phyloP scores from a whole-genome alignment of 1,284 basidiomycete genomes.

The Rugosomyces carneus region DNA sequence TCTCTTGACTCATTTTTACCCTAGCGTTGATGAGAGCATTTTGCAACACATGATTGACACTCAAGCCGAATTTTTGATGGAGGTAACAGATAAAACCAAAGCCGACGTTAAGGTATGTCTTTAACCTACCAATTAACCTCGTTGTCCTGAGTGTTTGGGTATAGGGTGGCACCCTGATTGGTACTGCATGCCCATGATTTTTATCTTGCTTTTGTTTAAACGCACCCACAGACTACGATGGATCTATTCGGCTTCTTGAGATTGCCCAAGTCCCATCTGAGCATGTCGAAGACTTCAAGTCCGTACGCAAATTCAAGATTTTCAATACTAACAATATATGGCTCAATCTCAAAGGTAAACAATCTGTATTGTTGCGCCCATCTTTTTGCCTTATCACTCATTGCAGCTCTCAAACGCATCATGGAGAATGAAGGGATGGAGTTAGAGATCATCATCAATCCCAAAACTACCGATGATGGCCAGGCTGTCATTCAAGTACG shows the following conservation, averaged over 20 bases:
- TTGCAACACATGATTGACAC: constrained; percentile 89
- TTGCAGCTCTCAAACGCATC: constrained; percentile 83
- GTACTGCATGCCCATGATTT: too few species aligned
- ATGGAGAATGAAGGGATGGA: constrained; percentile 93
- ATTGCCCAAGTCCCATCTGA: constrained; percentile 98
- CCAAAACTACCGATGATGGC: constrained; percentile 84
- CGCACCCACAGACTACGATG: constrained; percentile 74
- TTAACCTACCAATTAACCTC: neutral
- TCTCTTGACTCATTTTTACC: constrained; percentile 9
- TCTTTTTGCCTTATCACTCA: constrained; percentile 1
- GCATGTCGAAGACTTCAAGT: constrained; percentile 98
- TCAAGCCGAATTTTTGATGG: constrained; percentile 92
- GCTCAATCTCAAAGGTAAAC: constrained; percentile 80
- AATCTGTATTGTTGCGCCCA: neutral
- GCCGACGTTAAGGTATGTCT: constrained; percentile 84
- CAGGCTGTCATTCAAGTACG: constrained; percentile 74
- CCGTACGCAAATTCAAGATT: constrained; percentile 90
- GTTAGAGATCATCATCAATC: constrained; percentile 92
- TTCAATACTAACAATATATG: constrained; percentile 99
- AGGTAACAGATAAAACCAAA: constrained; percentile 99
- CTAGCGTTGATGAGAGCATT: constrained; percentile 75
- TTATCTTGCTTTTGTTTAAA: too few species aligned
- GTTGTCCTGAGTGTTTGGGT: constrained; percentile 1
- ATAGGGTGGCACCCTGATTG: constrained; percentile 91
- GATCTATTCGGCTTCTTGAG: constrained; percentile 90